These are phyloP conservation scores for Cnidoscolus chayamansa DNA, from an alignment of 441 rosid genomes.

Conservation along the genomic window DNA sequence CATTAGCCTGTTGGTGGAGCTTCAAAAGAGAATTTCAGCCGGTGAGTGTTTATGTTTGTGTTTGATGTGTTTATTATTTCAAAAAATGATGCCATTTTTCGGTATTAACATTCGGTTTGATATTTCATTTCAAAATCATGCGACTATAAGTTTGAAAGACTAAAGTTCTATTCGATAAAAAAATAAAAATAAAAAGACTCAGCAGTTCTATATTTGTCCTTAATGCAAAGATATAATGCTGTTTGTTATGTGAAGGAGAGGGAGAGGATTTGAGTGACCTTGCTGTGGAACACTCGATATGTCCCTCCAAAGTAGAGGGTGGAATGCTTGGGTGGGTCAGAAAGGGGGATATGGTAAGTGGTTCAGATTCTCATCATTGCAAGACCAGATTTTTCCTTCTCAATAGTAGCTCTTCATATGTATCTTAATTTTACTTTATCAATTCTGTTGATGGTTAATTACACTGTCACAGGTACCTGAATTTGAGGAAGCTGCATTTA, in stretches of 20 bases:
- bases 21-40: constrained; percentile 51
- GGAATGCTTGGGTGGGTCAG: constrained; percentile 94
- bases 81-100: constrained; percentile 12
- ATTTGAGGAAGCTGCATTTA: constrained; percentile 85
- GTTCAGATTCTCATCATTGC: neutral
- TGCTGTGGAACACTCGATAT: constrained; percentile 68
- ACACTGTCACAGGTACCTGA: constrained; percentile 63
- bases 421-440: constrained; percentile 4
- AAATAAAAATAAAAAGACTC: too few species aligned
- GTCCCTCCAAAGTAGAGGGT: constrained; percentile 75
- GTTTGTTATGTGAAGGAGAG: constrained; percentile 52
- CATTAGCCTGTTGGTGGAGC: constrained; percentile 48
- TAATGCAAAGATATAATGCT: neutral
- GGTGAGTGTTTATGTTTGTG: constrained; percentile 32
- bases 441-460: constrained; percentile 16
- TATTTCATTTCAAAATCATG: neutral
- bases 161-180: neutral
- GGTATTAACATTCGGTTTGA: neutral
- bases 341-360: constrained; percentile 74
- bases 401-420: neutral
- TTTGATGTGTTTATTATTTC: constrained; percentile 11
- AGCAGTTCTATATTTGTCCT: neutral
- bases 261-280: constrained; percentile 91
- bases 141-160: neutral
- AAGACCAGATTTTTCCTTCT: neutral